Evolutionary conservation across 768 basidiomycete genomes (phyloP).

Genomic region (Auricularia auricula-judae): DNA sequence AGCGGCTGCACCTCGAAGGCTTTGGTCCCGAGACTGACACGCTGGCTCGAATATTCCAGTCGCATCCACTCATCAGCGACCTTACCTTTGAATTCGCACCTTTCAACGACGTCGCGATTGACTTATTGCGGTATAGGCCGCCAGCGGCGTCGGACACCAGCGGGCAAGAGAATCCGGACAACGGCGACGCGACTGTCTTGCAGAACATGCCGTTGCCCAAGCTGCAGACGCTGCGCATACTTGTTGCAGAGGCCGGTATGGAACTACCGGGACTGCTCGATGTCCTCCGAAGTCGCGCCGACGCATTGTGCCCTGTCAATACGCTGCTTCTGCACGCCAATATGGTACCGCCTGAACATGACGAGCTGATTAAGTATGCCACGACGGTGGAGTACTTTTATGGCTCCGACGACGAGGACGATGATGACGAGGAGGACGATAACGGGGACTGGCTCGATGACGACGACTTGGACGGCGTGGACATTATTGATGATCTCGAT

Average conservation of each 20-base stretch:
- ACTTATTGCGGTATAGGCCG: slow-evolving; percentile 20
- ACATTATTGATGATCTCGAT: slow-evolving; percentile 11
- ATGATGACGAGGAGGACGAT: slow-evolving; percentile 38
- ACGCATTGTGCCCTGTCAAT: slow-evolving; percentile 7
- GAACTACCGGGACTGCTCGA: slow-evolving; percentile 9
- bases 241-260: not conserved
- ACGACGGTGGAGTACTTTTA: slow-evolving; percentile 33
- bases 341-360: not conserved
- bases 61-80: slow-evolving; percentile 34
- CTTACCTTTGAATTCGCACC: slow-evolving; percentile 44
- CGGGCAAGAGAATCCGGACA: not conserved
- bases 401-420: slow-evolving; percentile 36
- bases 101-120: slow-evolving; percentile 23
- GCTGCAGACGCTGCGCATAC: slow-evolving; percentile 26
- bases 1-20: not conserved
- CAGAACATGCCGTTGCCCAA: slow-evolving; percentile 32
- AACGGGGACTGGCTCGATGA: slow-evolving; percentile 8
- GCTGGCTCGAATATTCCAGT: slow-evolving; percentile 34
- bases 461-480: slow-evolving; percentile 3
- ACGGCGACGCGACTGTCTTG: not conserved
- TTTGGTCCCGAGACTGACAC: slow-evolving; percentile 14
- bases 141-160: not conserved
- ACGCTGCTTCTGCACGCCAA: slow-evolving; percentile 7
- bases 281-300: slow-evolving; percentile 8
- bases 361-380: slow-evolving; percentile 29